Evolutionary conservation across 805 yeast species (phyloP).

Genomic region (Debaryomyces castellii): DNA sequence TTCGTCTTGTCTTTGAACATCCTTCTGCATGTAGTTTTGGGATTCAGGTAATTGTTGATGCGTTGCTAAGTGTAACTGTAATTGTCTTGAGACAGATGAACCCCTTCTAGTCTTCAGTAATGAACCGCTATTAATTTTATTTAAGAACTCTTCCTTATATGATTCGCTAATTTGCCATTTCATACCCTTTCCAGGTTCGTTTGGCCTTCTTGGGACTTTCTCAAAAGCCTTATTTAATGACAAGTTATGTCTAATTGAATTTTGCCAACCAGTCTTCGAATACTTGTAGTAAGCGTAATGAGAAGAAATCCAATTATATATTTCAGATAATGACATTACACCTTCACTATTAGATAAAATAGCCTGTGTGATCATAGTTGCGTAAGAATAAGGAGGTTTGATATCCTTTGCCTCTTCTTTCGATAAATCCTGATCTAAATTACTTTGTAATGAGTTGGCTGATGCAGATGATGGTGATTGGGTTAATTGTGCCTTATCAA

Average conservation of each 20-base stretch:
- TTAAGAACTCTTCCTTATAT: constrained; percentile 80
- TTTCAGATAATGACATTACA: constrained; percentile 84
- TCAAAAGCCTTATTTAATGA: constrained; percentile 96
- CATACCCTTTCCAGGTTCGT: constrained; percentile 99
- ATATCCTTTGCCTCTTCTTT: constrained; percentile 87
- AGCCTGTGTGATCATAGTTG: constrained; percentile 98
- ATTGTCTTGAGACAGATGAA: constrained; percentile 74
- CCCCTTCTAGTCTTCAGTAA: constrained; percentile 76
- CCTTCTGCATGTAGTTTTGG: constrained; percentile 25
- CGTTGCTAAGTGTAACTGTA: constrained; percentile 70
- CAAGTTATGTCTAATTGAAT: constrained; percentile 91
- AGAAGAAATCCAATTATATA: constrained; percentile 84
- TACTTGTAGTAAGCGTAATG: constrained; percentile 91
- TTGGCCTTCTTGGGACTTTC: constrained; percentile 91
- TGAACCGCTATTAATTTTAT: constrained; percentile 75
- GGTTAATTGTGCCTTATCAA: constrained; percentile 40
- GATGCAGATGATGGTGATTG: constrained; percentile 38
- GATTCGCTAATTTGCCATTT: constrained; percentile 94
- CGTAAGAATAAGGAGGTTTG: constrained; percentile 96
- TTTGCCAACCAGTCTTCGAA: constrained; percentile 97
- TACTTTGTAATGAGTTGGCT: constrained; percentile 45
- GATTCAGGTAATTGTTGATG: constrained; percentile 54
- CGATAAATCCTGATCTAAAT: constrained; percentile 66
- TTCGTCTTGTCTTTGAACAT: constrained; percentile 17
- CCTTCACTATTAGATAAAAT: constrained; percentile 86